Evolutionary conservation across 176 grass and related monocot genomes (phyloP).

Genomic region (Avena sativa): DNA sequence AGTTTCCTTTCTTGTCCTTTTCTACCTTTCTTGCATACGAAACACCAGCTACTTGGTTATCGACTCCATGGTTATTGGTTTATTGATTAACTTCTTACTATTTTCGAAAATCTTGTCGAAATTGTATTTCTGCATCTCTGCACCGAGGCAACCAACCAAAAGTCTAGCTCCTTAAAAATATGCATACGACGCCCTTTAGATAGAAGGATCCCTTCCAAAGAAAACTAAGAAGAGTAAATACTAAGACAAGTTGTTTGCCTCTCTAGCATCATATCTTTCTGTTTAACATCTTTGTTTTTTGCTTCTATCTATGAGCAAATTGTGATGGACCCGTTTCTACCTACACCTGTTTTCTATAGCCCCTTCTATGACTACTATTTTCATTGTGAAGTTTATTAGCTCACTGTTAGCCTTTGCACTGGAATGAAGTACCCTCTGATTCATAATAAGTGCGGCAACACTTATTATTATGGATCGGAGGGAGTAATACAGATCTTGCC

Average conservation of each 20-base stretch:
- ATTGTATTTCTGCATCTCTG: background rate
- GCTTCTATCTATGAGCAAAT: background rate
- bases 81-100: background rate
- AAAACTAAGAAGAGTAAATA: background rate
- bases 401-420: background rate
- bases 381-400: background rate
- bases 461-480: too few relatives aligned
- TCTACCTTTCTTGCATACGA: background rate
- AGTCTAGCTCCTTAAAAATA: background rate
- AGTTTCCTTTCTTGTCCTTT: background rate
- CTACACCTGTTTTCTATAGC: background rate
- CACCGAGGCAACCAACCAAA: slow-evolving; percentile 13
- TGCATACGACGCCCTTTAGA: background rate
- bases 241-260: background rate
- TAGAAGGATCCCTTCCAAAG: background rate
- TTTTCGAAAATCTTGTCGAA: background rate
- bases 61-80: background rate
- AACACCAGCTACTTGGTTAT: slow-evolving; percentile 29
- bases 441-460: too few relatives aligned
- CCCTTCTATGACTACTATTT: background rate
- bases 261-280: background rate
- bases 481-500: background rate
- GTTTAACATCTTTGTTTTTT: background rate
- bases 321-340: background rate
- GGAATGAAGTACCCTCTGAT: background rate